phyloP scores from a whole-genome alignment of 2,329 filamentous ascomycete genomes.

The Penicillium nordicum region DNA sequence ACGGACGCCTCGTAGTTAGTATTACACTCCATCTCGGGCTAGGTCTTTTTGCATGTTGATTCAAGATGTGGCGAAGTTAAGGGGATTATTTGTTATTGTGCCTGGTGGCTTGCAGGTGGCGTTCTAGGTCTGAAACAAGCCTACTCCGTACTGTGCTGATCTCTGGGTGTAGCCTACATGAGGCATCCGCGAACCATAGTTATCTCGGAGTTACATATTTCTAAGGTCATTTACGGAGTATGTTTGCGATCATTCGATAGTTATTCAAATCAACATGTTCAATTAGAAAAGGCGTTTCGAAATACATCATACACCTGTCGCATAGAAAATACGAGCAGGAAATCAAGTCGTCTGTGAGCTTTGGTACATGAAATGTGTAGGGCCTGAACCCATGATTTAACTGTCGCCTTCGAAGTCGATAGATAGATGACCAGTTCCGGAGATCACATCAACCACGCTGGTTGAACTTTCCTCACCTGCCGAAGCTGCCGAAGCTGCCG shows the following conservation, averaged over 20 bases:
- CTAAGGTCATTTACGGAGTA: no score
- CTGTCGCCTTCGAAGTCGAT: neutral
- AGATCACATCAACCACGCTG: neutral
- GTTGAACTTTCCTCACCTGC: neutral
- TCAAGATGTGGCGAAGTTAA: neutral
- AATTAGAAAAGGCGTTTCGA: neutral
- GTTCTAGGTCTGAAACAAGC: constrained; percentile 6
- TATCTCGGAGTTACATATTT: neutral
- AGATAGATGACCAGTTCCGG: neutral
- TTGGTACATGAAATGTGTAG: neutral
- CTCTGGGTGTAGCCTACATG: neutral
- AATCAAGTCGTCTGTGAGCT: neutral
- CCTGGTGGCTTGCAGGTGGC: constrained; percentile 12
- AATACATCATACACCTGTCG: neutral
- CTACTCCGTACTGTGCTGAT: neutral
- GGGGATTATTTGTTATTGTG: constrained; percentile 1
- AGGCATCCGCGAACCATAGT: neutral
- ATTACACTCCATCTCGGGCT: neutral
- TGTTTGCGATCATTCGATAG: neutral
- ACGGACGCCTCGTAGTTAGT: neutral
- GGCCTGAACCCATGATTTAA: neutral
- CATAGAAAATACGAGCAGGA: neutral
- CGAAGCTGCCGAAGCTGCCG: neutral
- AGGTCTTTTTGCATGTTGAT: neutral
- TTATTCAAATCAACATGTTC: neutral